Conservation (phyloP, 202 grass and related monocot genomes). For the Tripidium arundinaceum region DNA sequence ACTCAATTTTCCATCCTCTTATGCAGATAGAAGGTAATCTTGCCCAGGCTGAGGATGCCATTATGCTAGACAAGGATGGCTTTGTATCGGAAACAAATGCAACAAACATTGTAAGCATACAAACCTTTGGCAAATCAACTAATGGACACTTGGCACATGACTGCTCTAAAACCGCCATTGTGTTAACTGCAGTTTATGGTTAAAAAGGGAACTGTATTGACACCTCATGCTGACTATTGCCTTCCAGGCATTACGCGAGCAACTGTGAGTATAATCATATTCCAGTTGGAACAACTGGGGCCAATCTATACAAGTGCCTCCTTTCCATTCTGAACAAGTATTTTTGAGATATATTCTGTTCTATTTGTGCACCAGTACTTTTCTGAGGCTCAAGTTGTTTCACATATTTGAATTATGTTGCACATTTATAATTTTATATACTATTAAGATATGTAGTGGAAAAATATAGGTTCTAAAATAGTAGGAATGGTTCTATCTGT, state of each 20-base stretch:
- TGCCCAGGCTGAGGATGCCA: conserved; percentile 75
- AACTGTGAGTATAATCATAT: conserved; percentile 63
- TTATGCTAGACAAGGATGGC: conserved; percentile 99
- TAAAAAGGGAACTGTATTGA: conserved; percentile 82
- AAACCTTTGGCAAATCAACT: background rate
- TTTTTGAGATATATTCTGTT: background rate
- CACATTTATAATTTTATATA: background rate
- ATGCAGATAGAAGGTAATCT: conserved; percentile 94
- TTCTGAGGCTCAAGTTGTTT: background rate
- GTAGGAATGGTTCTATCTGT: background rate
- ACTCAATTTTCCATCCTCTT: conserved; percentile 20
- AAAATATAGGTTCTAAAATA: background rate
- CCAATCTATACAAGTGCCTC: background rate
- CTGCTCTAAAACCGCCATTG: conserved; percentile 29
- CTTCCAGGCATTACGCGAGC: conserved; percentile 94
- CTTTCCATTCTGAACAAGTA: background rate
- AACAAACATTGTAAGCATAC: conserved; percentile 81
- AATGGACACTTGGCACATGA: background rate
- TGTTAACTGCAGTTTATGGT: conserved; percentile 86
- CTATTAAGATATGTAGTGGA: background rate
- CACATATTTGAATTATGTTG: conserved; percentile 7
- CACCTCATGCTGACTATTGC: conserved; percentile 99
- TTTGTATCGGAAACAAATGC: conserved; percentile 99
- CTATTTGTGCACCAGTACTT: conserved; percentile 2
- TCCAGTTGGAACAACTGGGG: conserved; percentile 6